Evolutionary conservation across 257 asterid genomes (phyloP).

Genomic region (Plantago ovata): DNA sequence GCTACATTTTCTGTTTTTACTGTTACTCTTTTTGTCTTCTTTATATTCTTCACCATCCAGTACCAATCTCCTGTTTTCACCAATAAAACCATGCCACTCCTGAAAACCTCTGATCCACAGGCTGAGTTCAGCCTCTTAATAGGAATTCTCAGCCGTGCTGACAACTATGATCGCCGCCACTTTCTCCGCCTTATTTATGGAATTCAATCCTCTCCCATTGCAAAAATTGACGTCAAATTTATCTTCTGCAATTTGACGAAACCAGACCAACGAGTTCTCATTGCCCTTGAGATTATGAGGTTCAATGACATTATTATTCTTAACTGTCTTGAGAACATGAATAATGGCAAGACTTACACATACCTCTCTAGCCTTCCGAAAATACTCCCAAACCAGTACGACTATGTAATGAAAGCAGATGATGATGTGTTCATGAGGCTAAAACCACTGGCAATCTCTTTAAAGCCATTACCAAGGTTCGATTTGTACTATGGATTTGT

Average conservation of each 20-base stretch:
- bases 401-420: constrained; percentile 82
- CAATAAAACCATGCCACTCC: constrained; percentile 9
- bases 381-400: constrained; percentile 36
- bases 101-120: constrained; percentile 10
- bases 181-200: constrained; percentile 76
- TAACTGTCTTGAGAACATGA: constrained; percentile 67
- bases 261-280: constrained; percentile 38
- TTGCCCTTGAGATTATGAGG: constrained; percentile 65
- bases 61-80: constrained; percentile 33
- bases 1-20: constrained; percentile 27
- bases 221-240: constrained; percentile 50
- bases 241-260: constrained; percentile 61
- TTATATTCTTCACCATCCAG: constrained; percentile 36
- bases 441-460: constrained; percentile 43
- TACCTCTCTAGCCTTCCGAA: constrained; percentile 66
- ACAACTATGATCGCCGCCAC: constrained; percentile 55
- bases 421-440: constrained; percentile 72
- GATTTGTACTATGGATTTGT: constrained; percentile 76
- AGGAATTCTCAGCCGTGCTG: constrained; percentile 63
- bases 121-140: constrained; percentile 42
- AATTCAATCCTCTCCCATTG: constrained; percentile 37
- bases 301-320: constrained; percentile 58
- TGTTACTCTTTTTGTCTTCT: constrained; percentile 33
- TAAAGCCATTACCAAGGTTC: constrained; percentile 41
- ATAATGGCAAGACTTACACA: constrained; percentile 58